These are phyloP conservation scores for Colletotrichum sp. DNA, from an alignment of 2,329 filamentous ascomycete species.

Conservation along the genomic window DNA sequence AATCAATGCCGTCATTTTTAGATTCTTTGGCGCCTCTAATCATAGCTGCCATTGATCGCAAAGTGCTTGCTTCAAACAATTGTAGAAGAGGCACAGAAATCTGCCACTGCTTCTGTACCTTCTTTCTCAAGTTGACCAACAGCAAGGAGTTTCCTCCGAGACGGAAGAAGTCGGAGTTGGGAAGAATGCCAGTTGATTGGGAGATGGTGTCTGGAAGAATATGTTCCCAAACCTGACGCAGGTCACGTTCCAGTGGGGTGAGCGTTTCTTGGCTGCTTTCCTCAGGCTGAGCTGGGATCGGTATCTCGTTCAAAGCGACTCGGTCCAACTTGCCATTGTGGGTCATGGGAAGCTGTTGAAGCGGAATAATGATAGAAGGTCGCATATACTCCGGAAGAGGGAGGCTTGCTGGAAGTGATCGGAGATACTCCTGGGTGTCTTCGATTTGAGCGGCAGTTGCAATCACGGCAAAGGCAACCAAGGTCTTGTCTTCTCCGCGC, in stretches of 20 bases:
- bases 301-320: slow-evolving; percentile 26
- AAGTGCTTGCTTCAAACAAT: slow-evolving; percentile 40
- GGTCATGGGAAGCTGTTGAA: slow-evolving; percentile 34
- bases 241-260: neutral
- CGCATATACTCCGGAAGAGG: slow-evolving; percentile 39
- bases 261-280: neutral
- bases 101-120: slow-evolving; percentile 36
- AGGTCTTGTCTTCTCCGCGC: slow-evolving; percentile 21
- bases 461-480: slow-evolving; percentile 35
- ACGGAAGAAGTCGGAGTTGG: slow-evolving; percentile 42
- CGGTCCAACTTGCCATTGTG: slow-evolving; percentile 37
- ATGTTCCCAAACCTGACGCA: slow-evolving; percentile 21
- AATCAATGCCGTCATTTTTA: neutral
- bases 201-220: slow-evolving; percentile 26
- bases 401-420: slow-evolving; percentile 20
- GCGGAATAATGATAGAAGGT: slow-evolving; percentile 29
- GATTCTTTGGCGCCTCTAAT: slow-evolving; percentile 24
- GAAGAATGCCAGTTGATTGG: slow-evolving; percentile 17
- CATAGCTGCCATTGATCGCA: slow-evolving; percentile 42
- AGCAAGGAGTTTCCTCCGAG: slow-evolving; percentile 47
- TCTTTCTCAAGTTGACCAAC: slow-evolving; percentile 39
- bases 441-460: neutral
- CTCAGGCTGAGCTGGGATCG: slow-evolving; percentile 20
- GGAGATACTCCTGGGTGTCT: slow-evolving; percentile 11
- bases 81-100: slow-evolving; percentile 35